Base-by-base conservation (phyloP, 805 yeast genomes). In the Zygoascus bituminiphila region DNA sequence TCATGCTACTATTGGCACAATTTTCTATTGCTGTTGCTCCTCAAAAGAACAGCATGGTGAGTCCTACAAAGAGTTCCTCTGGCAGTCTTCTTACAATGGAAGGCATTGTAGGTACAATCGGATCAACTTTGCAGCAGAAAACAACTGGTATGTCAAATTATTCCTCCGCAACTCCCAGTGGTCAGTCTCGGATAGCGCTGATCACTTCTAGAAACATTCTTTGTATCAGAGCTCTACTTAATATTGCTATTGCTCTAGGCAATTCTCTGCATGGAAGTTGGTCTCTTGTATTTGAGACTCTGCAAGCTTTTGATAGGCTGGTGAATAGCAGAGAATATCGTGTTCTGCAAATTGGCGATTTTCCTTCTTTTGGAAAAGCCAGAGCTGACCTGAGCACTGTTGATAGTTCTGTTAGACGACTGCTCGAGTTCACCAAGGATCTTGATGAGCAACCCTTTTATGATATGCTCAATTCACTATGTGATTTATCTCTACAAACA, bases 191-290 rank as follows among this genome's bases (percentile, higher is more conserved):
- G 7, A 2, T 19, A 12, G 17, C 9, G 9, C 42, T 44, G 48
- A 44, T 85, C 40, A 78, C 81, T 51, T 72, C 85, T 0, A 74
- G 95, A 47, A 88, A 86, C 52, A 73, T 86, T 1, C 73, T 82
- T 8, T 79, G 95, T 55, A 76, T 88, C 36, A 71, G 96, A 44
- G 96, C 95, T 0, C 64, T 91, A 35, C 68, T 82, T 2, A 84
- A 87, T 51, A 68, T 91, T 44, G 88, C 91, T 0, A 74, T 81
- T 2, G 84, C 96, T 0, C 65, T 91, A n/a, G 97, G 96, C 0
- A 76, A 89, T 0, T 75, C 80, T 1, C 70, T 91, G 14, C 40
- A 44, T 12, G 61, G 53, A 1, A 77, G 84, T 26, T 91, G 98
- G 98, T 63, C 66, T 10, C 72, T 72, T 15, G 62, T 82, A 4